Evolutionary conservation across 2,329 filamentous ascomycete genomes (phyloP), one percentile per base, ranked within the genome.

Genomic region (Colletotrichum trifolii): DNA sequence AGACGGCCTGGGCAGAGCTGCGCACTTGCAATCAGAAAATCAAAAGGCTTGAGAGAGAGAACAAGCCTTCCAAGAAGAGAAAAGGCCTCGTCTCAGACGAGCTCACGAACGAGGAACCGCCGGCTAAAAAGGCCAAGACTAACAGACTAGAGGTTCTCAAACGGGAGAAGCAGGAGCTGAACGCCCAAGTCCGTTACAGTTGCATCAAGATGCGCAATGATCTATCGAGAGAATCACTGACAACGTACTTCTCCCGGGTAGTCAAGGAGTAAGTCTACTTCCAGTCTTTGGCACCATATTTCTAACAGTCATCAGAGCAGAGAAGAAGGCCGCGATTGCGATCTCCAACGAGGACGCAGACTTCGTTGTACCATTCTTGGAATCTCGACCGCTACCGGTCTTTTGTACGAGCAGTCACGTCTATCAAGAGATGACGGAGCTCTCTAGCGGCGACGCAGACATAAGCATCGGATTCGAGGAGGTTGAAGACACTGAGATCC

Each of bases 361-460:
- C 5, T 13, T 4, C 2, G 2, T 9, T 45, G 43, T 15, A 2
- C 43, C 9, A 45, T 8, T 2, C 43, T 8, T 15, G 3, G 83
- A 90, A 8, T 86, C 86, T 0, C 73, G 74, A 8, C 79, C 77
- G 1, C 77, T 91, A 0, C 84, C 87, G 0, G 87, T 91, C 2
- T 91, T 90, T 70, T 91, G 88, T 65, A 85, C 90, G n/a, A 89
- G 85, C 60, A 86, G 84, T 52, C 78, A 84, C 50, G 87, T 83
- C 0, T 91, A 89, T 59, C 87, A 91, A 68, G 86, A 87, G 68
- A 75, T 91, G 17, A 83, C 83, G 46, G 87, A 90, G 1, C 6
- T 60, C 2, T 6, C 40, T 1, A 40, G 35, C 1, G 12, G 53
- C 2, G 12, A 46, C 7, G 25, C 78, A 2, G 68, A 78, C 2